phyloP scores from a whole-genome alignment of 805 yeast genomes.

The Danielozyma ontarioensis region DNA sequence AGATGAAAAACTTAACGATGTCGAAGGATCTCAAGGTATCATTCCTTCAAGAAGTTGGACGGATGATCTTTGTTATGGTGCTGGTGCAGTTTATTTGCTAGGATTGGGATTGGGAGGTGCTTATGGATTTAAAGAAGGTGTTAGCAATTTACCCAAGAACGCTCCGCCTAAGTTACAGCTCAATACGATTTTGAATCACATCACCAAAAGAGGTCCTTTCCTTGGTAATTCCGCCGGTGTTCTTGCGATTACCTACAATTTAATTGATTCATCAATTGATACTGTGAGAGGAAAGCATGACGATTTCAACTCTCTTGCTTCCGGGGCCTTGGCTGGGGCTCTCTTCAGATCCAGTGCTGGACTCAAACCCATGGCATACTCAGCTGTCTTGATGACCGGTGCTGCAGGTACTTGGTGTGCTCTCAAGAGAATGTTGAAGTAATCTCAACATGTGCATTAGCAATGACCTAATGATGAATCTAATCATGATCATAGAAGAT shows the following conservation, averaged over 20 bases:
- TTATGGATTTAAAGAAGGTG: conserved; percentile 83
- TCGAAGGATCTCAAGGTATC: conserved; percentile 86
- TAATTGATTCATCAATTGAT: conserved; percentile 77
- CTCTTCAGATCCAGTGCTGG: conserved; percentile 84
- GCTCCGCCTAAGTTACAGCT: conserved; percentile 78
- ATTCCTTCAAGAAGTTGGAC: conserved; percentile 97
- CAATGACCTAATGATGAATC: too few relatives aligned
- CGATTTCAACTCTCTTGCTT: conserved; percentile 71
- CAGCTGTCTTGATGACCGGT: conserved; percentile 79
- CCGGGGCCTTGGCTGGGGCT: conserved; percentile 93
- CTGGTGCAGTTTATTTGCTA: conserved; percentile 86
- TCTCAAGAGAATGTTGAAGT: conserved; percentile 41
- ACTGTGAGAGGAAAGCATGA: conserved; percentile 85
- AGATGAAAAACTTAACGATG: conserved; percentile 62
- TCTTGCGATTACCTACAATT: conserved; percentile 81
- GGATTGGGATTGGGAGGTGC: conserved; percentile 89
- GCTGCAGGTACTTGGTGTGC: conserved; percentile 95
- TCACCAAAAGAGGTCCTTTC: conserved; percentile 94
- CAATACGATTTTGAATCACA: conserved; percentile 85
- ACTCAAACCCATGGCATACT: conserved; percentile 77
- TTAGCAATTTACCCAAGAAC: conserved; percentile 67
- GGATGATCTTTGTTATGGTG: conserved; percentile 95
- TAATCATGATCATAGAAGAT: neutral
- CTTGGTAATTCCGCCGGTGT: conserved; percentile 95
- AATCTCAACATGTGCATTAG: neutral